Evolutionary conservation across 2,329 filamentous ascomycete genomes (phyloP).

Genomic region (Ceratocystis papillata): DNA sequence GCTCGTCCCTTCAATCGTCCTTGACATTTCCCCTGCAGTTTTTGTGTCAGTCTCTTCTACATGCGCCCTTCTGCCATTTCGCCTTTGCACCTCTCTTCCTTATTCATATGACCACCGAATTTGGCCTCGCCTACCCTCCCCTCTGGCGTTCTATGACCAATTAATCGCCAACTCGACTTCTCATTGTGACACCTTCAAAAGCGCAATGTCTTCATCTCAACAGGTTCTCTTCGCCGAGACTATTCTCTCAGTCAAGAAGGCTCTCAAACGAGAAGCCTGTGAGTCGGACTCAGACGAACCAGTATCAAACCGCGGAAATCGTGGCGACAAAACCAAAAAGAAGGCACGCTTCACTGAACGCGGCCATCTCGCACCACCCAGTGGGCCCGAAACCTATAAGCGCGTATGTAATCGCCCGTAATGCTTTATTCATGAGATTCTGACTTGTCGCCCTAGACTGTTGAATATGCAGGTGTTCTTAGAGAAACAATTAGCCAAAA

Average conservation of each 20-base stretch:
- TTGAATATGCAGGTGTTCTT: constrained; percentile 63
- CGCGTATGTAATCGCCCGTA: constrained; percentile 40
- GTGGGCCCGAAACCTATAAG: constrained; percentile 58
- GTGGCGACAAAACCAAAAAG: constrained; percentile 69
- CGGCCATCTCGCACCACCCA: constrained; percentile 56
- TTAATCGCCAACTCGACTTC: background rate
- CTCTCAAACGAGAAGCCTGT: constrained; percentile 52
- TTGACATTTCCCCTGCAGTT: background rate
- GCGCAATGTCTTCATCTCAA: constrained; percentile 38
- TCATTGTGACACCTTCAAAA: background rate
- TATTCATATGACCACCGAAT: background rate
- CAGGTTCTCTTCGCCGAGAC: constrained; percentile 56
- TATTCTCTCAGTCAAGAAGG: constrained; percentile 57
- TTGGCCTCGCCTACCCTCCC: background rate
- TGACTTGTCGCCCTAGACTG: constrained; percentile 39
- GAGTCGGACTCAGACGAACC: constrained; percentile 69
- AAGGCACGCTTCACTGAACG: constrained; percentile 59
- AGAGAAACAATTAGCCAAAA: constrained; percentile 66
- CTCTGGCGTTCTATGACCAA: background rate
- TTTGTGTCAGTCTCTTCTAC: background rate
- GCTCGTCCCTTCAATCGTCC: background rate
- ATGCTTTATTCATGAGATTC: background rate
- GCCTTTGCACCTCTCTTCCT: background rate
- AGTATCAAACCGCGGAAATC: constrained; percentile 59
- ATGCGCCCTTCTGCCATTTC: background rate